phyloP scores from a whole-genome alignment of 305 asterid species.

The Andrographis paniculata region DNA sequence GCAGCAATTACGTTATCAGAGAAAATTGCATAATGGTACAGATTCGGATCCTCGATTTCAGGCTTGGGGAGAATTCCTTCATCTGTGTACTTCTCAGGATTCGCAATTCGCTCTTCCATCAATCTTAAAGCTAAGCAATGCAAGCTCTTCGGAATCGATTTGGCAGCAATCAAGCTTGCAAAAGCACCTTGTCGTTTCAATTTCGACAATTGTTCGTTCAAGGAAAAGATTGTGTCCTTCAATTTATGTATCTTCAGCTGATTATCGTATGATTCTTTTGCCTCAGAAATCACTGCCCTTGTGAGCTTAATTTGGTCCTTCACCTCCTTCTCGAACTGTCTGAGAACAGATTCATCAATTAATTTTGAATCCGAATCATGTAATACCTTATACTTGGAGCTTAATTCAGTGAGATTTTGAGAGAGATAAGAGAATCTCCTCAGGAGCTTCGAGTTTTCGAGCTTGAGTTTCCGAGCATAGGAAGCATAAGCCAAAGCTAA shows the following conservation, averaged over 20 bases:
- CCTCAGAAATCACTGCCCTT: slow-evolving; percentile 62
- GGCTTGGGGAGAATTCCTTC: slow-evolving; percentile 65
- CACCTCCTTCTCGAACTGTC: slow-evolving; percentile 69
- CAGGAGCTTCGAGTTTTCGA: slow-evolving; percentile 67
- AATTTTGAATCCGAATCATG: slow-evolving; percentile 41
- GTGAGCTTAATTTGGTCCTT: slow-evolving; percentile 69
- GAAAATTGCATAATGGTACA: slow-evolving; percentile 78
- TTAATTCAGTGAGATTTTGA: slow-evolving; percentile 49
- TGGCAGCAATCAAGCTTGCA: slow-evolving; percentile 82
- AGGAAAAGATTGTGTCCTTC: slow-evolving; percentile 65
- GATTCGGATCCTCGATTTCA: slow-evolving; percentile 74
- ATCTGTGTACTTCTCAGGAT: slow-evolving; percentile 60
- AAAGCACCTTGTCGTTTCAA: slow-evolving; percentile 77
- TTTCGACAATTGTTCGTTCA: slow-evolving; percentile 72
- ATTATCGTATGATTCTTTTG: slow-evolving; percentile 73
- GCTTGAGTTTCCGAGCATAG: slow-evolving; percentile 56
- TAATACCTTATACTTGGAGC: slow-evolving; percentile 42
- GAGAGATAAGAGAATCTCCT: slow-evolving; percentile 65
- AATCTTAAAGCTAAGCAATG: slow-evolving; percentile 74
- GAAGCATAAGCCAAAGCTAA: slow-evolving; percentile 49
- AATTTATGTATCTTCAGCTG: slow-evolving; percentile 72
- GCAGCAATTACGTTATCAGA: slow-evolving; percentile 82
- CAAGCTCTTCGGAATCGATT: slow-evolving; percentile 83
- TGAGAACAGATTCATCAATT: slow-evolving; percentile 47
- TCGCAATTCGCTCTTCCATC: slow-evolving; percentile 80